These are phyloP conservation scores for Malus hybrid DNA, from an alignment of 331 rosid species.

Conservation along the genomic window DNA sequence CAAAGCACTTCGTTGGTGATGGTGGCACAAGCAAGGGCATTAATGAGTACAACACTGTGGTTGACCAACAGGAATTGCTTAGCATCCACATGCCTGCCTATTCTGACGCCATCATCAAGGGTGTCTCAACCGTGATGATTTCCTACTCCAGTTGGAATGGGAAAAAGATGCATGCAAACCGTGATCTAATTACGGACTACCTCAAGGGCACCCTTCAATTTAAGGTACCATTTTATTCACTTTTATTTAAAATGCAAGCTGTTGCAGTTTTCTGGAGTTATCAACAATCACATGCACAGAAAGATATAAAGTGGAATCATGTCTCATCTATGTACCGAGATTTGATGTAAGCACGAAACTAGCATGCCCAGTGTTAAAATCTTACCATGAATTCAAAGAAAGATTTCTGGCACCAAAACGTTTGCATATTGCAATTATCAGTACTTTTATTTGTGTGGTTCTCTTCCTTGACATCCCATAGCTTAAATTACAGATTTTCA, in stretches of 20 bases:
- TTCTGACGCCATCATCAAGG: constrained; percentile 42
- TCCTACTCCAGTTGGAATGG: constrained; percentile 76
- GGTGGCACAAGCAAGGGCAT: constrained; percentile 53
- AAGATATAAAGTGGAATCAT: not conserved
- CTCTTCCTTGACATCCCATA: not conserved
- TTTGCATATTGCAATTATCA: not conserved
- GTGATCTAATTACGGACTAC: constrained; percentile 33
- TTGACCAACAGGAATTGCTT: constrained; percentile 29
- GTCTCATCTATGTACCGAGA: not conserved
- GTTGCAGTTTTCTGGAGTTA: not conserved
- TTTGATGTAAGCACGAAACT: not conserved
- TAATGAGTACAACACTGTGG: constrained; percentile 48
- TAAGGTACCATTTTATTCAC: constrained; percentile 18
- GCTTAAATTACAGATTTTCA: not conserved
- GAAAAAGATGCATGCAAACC: constrained; percentile 61
- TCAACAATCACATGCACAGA: not conserved
- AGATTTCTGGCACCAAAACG: not conserved
- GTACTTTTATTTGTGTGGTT: not conserved
- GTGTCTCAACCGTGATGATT: constrained; percentile 56
- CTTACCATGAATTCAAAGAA: not conserved
- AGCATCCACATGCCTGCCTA: constrained; percentile 70
- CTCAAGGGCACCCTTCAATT: constrained; percentile 50
- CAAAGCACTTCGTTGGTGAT: constrained; percentile 61
- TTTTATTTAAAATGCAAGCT: not conserved
- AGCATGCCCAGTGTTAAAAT: not conserved